A percentile compares a stretch with the other conserved stretches of the same genome.
Conservation (phyloP, 2,329 filamentous ascomycete species). For the Fusarium austroafricanum region DNA sequence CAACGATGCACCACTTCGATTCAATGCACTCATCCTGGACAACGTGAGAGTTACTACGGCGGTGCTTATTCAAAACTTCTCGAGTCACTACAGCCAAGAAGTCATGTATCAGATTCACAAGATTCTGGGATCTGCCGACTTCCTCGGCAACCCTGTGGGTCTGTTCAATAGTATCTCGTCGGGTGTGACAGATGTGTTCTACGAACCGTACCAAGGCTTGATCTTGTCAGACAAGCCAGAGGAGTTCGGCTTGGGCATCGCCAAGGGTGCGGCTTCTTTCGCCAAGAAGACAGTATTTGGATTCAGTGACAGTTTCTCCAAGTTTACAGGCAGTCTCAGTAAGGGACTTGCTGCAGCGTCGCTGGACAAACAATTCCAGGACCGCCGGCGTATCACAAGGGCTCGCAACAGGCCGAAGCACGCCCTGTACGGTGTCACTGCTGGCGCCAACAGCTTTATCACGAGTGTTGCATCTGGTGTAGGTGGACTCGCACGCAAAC, state of each 20-base stretch:
- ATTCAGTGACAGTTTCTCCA: slow-evolving; percentile 96
- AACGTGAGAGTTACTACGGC: slow-evolving; percentile 92
- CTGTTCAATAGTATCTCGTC: slow-evolving; percentile 99
- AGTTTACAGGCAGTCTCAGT: slow-evolving; percentile 96
- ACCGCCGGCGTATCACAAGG: slow-evolving; percentile 91
- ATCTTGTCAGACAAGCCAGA: slow-evolving; percentile 97
- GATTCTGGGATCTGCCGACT: slow-evolving; percentile 95
- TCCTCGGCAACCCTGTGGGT: slow-evolving; percentile 96
- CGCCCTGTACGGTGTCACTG: slow-evolving; percentile 94
- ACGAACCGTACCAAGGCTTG: slow-evolving; percentile 97
- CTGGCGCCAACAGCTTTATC: slow-evolving; percentile 94
- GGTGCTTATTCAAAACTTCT: slow-evolving; percentile 85
- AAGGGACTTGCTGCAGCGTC: slow-evolving; percentile 96
- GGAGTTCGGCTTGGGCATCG: slow-evolving; percentile 93
- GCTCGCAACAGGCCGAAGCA: slow-evolving; percentile 96
- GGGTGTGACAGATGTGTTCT: slow-evolving; percentile 97
- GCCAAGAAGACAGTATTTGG: slow-evolving; percentile 99
- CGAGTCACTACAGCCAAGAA: slow-evolving; percentile 96
- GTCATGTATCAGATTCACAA: slow-evolving; percentile 96
- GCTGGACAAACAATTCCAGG: slow-evolving; percentile 98
- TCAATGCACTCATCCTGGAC: slow-evolving; percentile 94
- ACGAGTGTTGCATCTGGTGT: slow-evolving; percentile 94
- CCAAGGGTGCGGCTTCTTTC: slow-evolving; percentile 95
- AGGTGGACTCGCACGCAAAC: slow-evolving; percentile 91
- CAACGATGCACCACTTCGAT: slow-evolving; percentile 93